Percentiles rank a stretch among this genome's conserved stretches.
Evolutionary conservation across 352 stramenopile species (phyloP).

Genomic region (Globisporangium cylindrosporum): DNA sequence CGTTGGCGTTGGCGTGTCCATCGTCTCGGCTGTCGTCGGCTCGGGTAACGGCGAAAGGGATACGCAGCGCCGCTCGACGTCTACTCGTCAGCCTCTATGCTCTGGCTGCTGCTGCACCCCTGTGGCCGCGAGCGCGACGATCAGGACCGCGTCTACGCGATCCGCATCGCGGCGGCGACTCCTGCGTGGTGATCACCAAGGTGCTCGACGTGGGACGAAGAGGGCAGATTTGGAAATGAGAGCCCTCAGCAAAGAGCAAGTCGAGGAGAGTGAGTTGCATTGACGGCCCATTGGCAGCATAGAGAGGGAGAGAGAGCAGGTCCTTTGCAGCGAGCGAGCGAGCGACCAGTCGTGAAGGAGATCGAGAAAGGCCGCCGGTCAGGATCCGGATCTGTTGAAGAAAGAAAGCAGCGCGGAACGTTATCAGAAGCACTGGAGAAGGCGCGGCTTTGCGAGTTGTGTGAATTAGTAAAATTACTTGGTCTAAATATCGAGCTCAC

Average conservation of each 20-base stretch:
- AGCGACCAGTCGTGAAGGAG: not conserved
- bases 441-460: too few species aligned
- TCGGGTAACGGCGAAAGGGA: not conserved
- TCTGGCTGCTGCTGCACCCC: not conserved
- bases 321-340: not conserved
- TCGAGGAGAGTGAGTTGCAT: not conserved
- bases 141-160: not conserved
- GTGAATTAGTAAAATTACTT: not conserved
- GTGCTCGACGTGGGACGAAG: not conserved
- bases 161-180: not conserved
- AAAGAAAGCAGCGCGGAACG: not conserved
- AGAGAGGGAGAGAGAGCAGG: not conserved
- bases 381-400: not conserved
- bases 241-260: not conserved
- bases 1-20: not conserved
- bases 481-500: too few species aligned
- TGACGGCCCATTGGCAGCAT: not conserved
- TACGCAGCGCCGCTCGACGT: not conserved
- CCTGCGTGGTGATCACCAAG: not conserved
- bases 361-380: not conserved
- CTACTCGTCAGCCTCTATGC: not conserved
- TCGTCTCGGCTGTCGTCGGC: not conserved
- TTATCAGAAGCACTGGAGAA: not conserved
- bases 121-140: slow-evolving; percentile 4
- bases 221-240: slow-evolving; percentile 14